Evolutionary conservation across 2,329 filamentous ascomycete species (phyloP), one percentile per base, ranked within the genome.

Genomic region (Lecanicillium sp.): DNA sequence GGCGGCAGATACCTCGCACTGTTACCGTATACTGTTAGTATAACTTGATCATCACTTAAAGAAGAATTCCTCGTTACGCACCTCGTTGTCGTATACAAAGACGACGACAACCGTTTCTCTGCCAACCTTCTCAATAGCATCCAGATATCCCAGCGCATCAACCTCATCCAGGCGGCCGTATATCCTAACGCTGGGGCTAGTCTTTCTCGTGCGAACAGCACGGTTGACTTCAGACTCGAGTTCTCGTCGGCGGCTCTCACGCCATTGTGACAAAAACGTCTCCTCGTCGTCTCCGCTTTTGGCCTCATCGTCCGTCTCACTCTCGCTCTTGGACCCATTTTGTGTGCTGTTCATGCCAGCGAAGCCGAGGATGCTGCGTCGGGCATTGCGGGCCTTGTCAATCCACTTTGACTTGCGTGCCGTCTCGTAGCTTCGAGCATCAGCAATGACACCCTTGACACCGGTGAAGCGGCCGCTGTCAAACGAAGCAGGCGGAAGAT

Each of bases 91-190:
- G 59, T 88, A 92, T 48, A 98, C 88, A 63, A 90, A 94, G 19
- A 98, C 92, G 3, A 95, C 83, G 2, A 96, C 89, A 4, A 84
- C 75, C 0, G 86, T 90, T 33, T 90, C 85, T 34, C 80, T 64
- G 29, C 79, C 71, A 4, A 90, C 86, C 63, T 87, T 92, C 65
- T 98, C 92, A 50, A 96, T 87, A 40, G 90, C 89, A 60, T 96
- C 89, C n/a, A 98, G 73, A 53, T 94, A 98, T 14, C 89, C 92
- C 47, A 83, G 69, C 7, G 87, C 90, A 66, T 96, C 89, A 2
- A 96, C 92, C 43, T 78, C 74, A 45, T 89, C 83, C 45, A 96
- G 67, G 11, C 73, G 75, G 16, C 92, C 92, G 56, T 84, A 96
- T 42, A 82, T 70, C 47, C 85, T 71, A 46, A 83, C 75, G 51